A percentile compares a stretch with the other conserved stretches of the same genome.
These are phyloP conservation scores for Lagerstroemia speciosa DNA, from an alignment of 345 rosid species.

Conservation along the genomic window DNA sequence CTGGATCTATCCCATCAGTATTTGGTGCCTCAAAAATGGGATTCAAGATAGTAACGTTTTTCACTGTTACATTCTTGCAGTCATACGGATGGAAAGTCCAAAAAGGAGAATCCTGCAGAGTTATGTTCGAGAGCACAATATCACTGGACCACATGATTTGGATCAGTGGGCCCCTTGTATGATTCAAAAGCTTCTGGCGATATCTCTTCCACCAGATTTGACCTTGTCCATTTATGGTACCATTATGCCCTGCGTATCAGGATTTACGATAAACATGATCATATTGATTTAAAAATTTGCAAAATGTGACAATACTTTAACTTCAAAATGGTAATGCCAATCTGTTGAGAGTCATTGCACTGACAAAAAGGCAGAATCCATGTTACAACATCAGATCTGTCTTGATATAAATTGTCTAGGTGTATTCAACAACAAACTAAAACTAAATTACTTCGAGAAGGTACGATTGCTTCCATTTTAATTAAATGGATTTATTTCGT, in stretches of 20 bases:
- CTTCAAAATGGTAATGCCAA: background rate
- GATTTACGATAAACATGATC: background rate
- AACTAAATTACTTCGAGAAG: background rate
- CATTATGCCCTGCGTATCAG: slow-evolving; percentile 67
- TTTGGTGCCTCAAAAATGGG: slow-evolving; percentile 82
- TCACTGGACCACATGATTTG: slow-evolving; percentile 96
- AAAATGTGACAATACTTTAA: background rate
- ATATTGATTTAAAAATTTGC: slow-evolving; percentile 4
- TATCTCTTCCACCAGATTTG: slow-evolving; percentile 93
- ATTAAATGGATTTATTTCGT: background rate
- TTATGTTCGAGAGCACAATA: slow-evolving; percentile 63
- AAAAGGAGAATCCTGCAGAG: slow-evolving; percentile 86
- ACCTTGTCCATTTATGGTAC: slow-evolving; percentile 95
- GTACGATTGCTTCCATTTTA: background rate
- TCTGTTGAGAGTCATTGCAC: background rate
- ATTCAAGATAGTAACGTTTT: slow-evolving; percentile 72
- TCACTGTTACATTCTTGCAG: slow-evolving; percentile 79
- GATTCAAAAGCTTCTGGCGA: slow-evolving; percentile 85
- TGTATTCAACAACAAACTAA: background rate
- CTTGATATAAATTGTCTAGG: background rate
- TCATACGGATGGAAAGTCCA: slow-evolving; percentile 98
- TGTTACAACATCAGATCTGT: background rate
- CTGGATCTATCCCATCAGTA: slow-evolving; percentile 97
- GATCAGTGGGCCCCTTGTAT: slow-evolving; percentile 93
- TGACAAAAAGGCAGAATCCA: background rate